Base-by-base conservation (phyloP, 805 yeast genomes). In the Nakazawaea laoshanensis region DNA sequence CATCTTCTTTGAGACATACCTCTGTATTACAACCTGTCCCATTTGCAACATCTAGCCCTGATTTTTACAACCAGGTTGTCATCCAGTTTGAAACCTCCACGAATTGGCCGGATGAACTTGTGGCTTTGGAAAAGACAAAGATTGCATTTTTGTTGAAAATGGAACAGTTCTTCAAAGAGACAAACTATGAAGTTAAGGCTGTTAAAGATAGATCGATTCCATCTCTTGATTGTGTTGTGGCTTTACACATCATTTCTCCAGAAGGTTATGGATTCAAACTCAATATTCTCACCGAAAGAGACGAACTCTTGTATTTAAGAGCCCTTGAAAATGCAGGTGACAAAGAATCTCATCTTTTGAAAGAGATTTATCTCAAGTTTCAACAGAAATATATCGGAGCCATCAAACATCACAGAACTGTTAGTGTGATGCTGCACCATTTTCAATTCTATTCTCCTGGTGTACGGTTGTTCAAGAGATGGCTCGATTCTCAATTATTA, bases 21-120 rank as follows among this genome's bases (percentile, higher is more conserved):
- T 78, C 95, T 1, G 44, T 81, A 4, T 63, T 78, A 35, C 77
- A 74, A 42, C 97, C 97, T 1, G 84, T 75, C 24, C 94, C 95
- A 23, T 81, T 72, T 62, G 86, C 89, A 6, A 63, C 67, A 19
- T 66, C 83, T 3, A 76, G 70, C 44, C 87, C 86, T 4, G 84
- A 81, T 48, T 83, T 81, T 49, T 74, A 85, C 63, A 84, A 81
- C 45, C 88, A 83, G 27, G 77, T 79, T 11, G 67, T 92, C 7
- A 52, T 92, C 23, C 95, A 88, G 55, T 85, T 92, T 53, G 98
- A 92, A 58, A 64, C 83, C 3, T 84, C 95, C 2, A 67, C 73
- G n/a, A 76, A 77, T 52, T 92, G 99, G 99, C 99, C 99, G 2
- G 94, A 84, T 54, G 96, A 92, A 52, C 52, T 86, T 5, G 59